Evolutionary conservation across 768 basidiomycete species (phyloP).

Genomic region (Pleurotus sapidus): DNA sequence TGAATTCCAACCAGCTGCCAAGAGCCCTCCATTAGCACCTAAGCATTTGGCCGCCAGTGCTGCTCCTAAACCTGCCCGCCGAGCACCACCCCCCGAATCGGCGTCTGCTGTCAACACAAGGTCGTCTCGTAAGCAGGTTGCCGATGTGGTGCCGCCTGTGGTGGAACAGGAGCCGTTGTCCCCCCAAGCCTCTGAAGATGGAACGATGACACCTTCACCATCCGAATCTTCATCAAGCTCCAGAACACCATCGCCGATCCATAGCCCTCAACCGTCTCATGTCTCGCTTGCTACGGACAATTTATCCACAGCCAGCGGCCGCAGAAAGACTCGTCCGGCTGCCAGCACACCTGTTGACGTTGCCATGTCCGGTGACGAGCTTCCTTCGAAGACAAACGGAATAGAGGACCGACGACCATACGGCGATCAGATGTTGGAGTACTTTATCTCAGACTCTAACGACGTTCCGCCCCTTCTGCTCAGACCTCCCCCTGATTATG

Average conservation of each 20-base stretch:
- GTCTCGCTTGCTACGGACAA: slow-evolving; percentile 39
- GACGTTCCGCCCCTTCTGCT: slow-evolving; percentile 87
- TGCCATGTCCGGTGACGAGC: slow-evolving; percentile 38
- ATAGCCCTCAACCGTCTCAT: slow-evolving; percentile 46
- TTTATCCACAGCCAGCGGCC: slow-evolving; percentile 28
- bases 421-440: slow-evolving; percentile 95
- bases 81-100: slow-evolving; percentile 30
- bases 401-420: slow-evolving; percentile 64
- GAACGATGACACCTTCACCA: slow-evolving; percentile 87
- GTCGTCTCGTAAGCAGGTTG: slow-evolving; percentile 53
- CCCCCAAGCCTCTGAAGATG: slow-evolving; percentile 79
- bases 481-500: slow-evolving; percentile 85
- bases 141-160: slow-evolving; percentile 48
- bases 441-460: slow-evolving; percentile 96
- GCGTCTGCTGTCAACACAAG: slow-evolving; percentile 50
- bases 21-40: slow-evolving; percentile 92
- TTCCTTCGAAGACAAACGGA: slow-evolving; percentile 37
- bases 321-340: slow-evolving; percentile 45
- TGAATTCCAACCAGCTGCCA: slow-evolving; percentile 86
- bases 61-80: slow-evolving; percentile 45
- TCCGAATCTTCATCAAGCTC: slow-evolving; percentile 85
- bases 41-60: slow-evolving; percentile 88
- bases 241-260: slow-evolving; percentile 90
- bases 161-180: slow-evolving; percentile 65
- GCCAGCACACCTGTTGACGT: slow-evolving; percentile 44